Conservation (phyloP, 306 rosid species). For the Casuarina equisetifolia region DNA sequence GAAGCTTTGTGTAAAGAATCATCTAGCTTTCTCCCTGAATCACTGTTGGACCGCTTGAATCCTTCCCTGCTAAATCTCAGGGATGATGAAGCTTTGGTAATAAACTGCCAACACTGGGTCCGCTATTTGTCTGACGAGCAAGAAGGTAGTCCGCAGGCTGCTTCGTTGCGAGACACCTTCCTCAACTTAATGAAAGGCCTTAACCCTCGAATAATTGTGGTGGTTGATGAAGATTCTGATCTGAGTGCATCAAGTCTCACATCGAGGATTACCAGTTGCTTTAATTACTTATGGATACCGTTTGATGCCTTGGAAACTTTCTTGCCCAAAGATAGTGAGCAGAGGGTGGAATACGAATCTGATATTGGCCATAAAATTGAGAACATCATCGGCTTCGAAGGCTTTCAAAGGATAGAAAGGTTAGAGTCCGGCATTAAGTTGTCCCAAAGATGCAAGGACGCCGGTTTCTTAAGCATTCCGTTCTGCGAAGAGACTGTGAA, state of each 20-base stretch:
- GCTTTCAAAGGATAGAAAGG: constrained; percentile 72
- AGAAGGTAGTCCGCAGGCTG: constrained; percentile 19
- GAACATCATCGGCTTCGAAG: constrained; percentile 73
- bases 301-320: constrained; percentile 90
- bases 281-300: constrained; percentile 92
- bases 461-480: constrained; percentile 50
- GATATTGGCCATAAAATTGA: constrained; percentile 89
- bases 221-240: constrained; percentile 88
- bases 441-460: constrained; percentile 61
- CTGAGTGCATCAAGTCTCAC: constrained; percentile 53
- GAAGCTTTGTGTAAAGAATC: constrained; percentile 30
- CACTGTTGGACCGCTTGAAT: constrained; percentile 53
- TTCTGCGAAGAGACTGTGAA: constrained; percentile 63
- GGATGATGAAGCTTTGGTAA: constrained; percentile 81
- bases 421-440: constrained; percentile 49
- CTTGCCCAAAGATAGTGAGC: constrained; percentile 74
- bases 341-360: constrained; percentile 80
- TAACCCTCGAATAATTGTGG: constrained; percentile 62
- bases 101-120: constrained; percentile 85
- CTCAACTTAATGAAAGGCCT: constrained; percentile 52
- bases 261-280: constrained; percentile 72
- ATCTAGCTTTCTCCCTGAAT: constrained; percentile 40
- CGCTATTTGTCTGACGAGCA: constrained; percentile 58
- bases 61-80: constrained; percentile 54
- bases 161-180: constrained; percentile 57